Conservation (phyloP, 352 stramenopile species). For the Pythium dissimile region DNA sequence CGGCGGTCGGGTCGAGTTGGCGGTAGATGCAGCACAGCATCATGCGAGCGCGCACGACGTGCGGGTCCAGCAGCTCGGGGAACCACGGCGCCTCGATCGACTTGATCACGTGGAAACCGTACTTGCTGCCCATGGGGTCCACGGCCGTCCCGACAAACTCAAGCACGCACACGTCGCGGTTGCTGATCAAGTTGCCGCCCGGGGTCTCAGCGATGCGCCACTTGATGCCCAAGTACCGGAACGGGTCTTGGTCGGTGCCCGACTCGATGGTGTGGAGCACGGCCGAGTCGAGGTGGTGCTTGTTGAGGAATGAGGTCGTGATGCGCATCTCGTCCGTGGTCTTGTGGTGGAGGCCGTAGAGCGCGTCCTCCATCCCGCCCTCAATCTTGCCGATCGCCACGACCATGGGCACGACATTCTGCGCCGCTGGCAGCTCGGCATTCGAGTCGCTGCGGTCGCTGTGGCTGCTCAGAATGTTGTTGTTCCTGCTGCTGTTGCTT, state of each 20-base stretch:
- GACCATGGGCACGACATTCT: slow-evolving; percentile 30
- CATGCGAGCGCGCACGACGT: slow-evolving; percentile 39
- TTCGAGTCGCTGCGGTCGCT: neutral
- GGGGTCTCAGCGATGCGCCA: slow-evolving; percentile 33
- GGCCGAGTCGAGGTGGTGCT: slow-evolving; percentile 36
- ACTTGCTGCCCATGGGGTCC: slow-evolving; percentile 32
- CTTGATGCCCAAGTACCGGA: slow-evolving; percentile 51
- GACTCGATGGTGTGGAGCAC: slow-evolving; percentile 43
- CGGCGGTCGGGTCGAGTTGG: slow-evolving; percentile 30
- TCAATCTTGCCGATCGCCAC: slow-evolving; percentile 42
- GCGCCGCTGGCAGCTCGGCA: neutral
- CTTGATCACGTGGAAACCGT: slow-evolving; percentile 46
- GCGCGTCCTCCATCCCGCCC: slow-evolving; percentile 37
- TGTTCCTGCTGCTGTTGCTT: neutral
- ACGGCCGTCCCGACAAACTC: slow-evolving; percentile 45
- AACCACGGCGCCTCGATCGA: slow-evolving; percentile 44
- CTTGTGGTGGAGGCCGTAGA: slow-evolving; percentile 53
- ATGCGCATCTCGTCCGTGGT: slow-evolving; percentile 47
- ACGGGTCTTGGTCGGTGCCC: slow-evolving; percentile 36
- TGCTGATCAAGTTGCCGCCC: slow-evolving; percentile 31
- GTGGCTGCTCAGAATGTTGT: slow-evolving; percentile 25
- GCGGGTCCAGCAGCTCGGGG: slow-evolving; percentile 28
- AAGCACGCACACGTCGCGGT: slow-evolving; percentile 45
- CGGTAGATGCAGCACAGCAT: slow-evolving; percentile 63
- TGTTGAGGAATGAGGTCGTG: slow-evolving; percentile 32